phyloP scores from a whole-genome alignment of 176 grass and related monocot genomes.

The Ananas comosus region DNA sequence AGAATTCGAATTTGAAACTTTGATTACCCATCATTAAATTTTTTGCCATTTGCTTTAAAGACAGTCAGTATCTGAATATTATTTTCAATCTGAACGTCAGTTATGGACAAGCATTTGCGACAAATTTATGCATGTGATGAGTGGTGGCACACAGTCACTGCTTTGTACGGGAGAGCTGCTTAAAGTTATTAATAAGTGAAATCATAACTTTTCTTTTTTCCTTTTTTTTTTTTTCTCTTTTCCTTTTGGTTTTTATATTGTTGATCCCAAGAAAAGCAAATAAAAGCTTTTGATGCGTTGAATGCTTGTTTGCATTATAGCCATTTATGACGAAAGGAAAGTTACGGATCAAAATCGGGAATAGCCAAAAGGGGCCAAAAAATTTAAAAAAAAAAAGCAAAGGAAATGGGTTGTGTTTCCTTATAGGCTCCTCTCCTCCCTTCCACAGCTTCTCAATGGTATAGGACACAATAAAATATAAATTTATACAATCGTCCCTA shows the following conservation, averaged over 20 bases:
- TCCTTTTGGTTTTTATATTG: background rate
- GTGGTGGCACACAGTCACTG: background rate
- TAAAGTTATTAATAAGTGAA: background rate
- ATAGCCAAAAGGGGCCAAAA: background rate
- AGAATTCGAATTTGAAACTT: too few species aligned
- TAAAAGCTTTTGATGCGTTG: background rate
- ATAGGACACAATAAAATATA: too few species aligned
- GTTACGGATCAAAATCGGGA: background rate
- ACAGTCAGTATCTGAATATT: too few species aligned
- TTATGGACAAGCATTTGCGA: background rate
- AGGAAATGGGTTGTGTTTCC: too few species aligned
- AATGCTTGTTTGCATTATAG: background rate
- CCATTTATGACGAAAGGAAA: background rate
- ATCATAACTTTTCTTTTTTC: too few species aligned
- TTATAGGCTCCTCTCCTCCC: too few species aligned
- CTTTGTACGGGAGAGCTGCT: background rate
- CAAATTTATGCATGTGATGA: background rate
- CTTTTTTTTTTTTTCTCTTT: background rate
- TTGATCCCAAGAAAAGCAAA: background rate
- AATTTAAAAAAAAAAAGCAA: too few species aligned
- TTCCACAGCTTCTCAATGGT: too few species aligned
- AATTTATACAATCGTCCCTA: too few species aligned
- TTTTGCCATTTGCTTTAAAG: too few species aligned
- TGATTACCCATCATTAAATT: too few species aligned
- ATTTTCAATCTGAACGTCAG: background rate